Evolutionary conservation across 2,329 filamentous ascomycete species (phyloP).

Genomic region (Coniochaeta sp.): DNA sequence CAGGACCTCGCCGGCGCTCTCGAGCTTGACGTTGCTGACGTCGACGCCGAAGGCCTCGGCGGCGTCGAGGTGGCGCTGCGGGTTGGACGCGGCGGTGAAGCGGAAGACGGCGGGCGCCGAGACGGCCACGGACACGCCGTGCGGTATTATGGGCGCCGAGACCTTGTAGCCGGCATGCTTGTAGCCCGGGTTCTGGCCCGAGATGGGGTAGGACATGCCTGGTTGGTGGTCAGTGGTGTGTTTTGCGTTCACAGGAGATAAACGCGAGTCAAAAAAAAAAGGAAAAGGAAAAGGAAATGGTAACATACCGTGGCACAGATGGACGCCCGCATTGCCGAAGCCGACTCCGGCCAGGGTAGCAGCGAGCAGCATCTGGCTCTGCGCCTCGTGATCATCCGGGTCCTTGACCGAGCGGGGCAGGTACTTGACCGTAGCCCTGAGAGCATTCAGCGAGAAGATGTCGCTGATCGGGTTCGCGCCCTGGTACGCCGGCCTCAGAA

Average conservation of each 20-base stretch:
- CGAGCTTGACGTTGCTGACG: conserved; percentile 76
- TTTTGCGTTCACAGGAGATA: too few species aligned
- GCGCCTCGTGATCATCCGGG: conserved; percentile 86
- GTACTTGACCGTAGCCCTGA: conserved; percentile 82
- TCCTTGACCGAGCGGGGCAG: conserved; percentile 81
- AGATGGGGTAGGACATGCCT: conserved; percentile 96
- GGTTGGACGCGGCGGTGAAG: conserved; percentile 87
- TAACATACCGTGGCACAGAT: conserved; percentile 55
- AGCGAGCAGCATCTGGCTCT: conserved; percentile 91
- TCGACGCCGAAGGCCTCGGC: conserved; percentile 91
- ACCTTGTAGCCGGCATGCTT: conserved; percentile 82
- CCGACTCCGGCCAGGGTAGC: conserved; percentile 91
- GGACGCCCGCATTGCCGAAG: conserved; percentile 95
- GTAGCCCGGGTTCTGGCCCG: conserved; percentile 88
- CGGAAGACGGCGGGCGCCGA: conserved; percentile 89
- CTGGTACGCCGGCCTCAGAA: conserved; percentile 88
- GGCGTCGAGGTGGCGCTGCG: conserved; percentile 81
- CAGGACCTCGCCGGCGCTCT: conserved; percentile 83
- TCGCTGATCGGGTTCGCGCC: conserved; percentile 97
- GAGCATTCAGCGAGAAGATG: conserved; percentile 86
- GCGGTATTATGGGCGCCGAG: conserved; percentile 73
- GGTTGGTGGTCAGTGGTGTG: too few species aligned
- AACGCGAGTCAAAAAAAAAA: too few species aligned
- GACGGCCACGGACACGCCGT: conserved; percentile 92
- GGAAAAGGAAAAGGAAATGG: not conserved